Conservation (phyloP, 2,329 filamentous ascomycete genomes). For the Microcyclosporella mali region DNA sequence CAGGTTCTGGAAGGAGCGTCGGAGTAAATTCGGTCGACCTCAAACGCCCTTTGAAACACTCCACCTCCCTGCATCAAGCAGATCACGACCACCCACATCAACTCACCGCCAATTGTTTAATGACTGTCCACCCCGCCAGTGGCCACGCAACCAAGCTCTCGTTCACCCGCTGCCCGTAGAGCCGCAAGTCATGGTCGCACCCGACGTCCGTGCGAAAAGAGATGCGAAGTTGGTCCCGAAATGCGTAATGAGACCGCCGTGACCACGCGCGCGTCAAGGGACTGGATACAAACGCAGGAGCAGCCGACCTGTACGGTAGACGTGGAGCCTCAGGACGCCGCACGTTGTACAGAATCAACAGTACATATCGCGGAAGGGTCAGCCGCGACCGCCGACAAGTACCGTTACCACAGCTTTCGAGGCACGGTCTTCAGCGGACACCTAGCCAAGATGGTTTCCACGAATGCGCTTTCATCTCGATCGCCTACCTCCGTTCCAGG, state of each 20-base stretch:
- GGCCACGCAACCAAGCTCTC: background rate
- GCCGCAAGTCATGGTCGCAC: background rate
- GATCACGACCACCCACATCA: background rate
- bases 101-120: no score
- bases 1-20: background rate
- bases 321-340: background rate
- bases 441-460: no score
- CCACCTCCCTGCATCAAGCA: conserved; percentile 1
- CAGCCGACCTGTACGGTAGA: background rate
- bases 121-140: background rate
- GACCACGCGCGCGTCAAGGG: background rate
- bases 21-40: no score
- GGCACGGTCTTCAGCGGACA: no score
- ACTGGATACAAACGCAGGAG: no score
- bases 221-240: conserved; percentile 2
- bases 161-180: background rate
- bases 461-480: no score
- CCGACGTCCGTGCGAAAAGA: background rate
- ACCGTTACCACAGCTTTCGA: background rate
- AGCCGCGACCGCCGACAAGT: background rate
- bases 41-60: no score
- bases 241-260: conserved; percentile 10
- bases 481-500: background rate
- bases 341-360: no score
- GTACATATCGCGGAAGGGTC: no score